phyloP scores from a whole-genome alignment of 192 early-diverging fungal genomes.

The Cladochytrium replicatum region DNA sequence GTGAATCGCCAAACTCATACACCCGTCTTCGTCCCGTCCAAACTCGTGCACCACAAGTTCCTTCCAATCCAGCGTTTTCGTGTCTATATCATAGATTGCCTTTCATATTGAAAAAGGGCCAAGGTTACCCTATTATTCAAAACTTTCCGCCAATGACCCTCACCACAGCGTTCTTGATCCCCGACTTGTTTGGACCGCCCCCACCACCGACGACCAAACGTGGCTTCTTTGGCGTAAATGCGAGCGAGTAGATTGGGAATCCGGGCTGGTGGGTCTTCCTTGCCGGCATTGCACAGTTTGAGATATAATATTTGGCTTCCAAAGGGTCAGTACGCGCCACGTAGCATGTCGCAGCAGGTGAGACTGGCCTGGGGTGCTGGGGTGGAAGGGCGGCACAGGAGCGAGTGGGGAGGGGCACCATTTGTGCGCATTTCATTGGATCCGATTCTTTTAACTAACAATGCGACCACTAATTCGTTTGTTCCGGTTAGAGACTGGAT shows the following conservation, averaged over 20 bases:
- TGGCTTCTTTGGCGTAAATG: constrained; percentile 26
- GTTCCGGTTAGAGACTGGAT: too few species aligned
- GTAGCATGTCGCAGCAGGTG: neutral
- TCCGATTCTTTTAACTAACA: too few species aligned
- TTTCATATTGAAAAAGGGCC: constrained; percentile 2
- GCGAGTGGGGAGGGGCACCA: too few species aligned
- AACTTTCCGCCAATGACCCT: constrained; percentile 10
- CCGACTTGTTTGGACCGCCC: constrained; percentile 69
- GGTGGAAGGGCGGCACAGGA: too few species aligned
- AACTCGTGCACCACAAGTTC: constrained; percentile 23
- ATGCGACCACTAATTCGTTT: constrained; percentile 2
- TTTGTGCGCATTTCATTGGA: too few species aligned
- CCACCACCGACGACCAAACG: constrained; percentile 68
- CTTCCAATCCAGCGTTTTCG: constrained; percentile 19
- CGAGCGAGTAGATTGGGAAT: constrained; percentile 35
- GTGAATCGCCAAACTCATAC: constrained; percentile 69
- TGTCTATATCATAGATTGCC: constrained; percentile 28
- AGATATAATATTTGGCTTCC: constrained; percentile 1
- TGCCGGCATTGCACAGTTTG: too few species aligned
- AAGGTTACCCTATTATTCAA: neutral
- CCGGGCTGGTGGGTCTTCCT: too few species aligned
- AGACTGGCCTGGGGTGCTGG: neutral
- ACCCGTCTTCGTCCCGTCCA: constrained; percentile 64
- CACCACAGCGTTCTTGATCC: constrained; percentile 85
- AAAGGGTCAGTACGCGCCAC: neutral